Evolutionary conservation across 768 basidiomycete genomes (phyloP), one percentile per base, ranked within the genome.

Genomic region (Lyophyllum decastes): DNA sequence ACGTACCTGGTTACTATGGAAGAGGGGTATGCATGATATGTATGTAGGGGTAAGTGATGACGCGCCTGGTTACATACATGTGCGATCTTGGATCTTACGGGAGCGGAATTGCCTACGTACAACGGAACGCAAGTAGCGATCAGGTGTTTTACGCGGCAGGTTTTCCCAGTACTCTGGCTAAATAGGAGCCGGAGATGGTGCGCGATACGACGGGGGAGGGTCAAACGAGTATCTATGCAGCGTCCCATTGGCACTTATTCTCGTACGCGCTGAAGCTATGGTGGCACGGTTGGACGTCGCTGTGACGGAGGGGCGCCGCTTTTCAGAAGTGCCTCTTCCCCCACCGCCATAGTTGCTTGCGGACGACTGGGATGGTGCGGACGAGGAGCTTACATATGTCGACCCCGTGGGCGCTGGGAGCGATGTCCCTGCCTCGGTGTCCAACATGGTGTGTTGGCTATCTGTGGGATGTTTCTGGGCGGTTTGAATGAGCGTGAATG

Each of bases 401-500:
- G 35, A 3, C 14, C 2, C 9, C 14, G 35, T 38, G 35, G 11
- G 35, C 3, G 6, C 6, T 16, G 16, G 14, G n/a, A 41, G n/a
- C 17, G n/a, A 7, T n/a, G 17, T 11, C 14, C n/a, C 40, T 17
- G 27, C 1, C 7, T 41, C 24, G 2, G 55, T 41, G 1, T 47
- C 43, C 14, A 33, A 34, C 12, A 8, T 12, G 35, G 14, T 24
- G 38, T 16, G 49, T 44, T 7, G 41, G 38, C n/a, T 33, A 14
- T 8, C 16, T 6, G 19, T 21, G 55, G 19, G 21, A 12, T 7
- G 34, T 46, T 51, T 57, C 19, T 57, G 49, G 44, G 17, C 16
- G 30, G 49, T 14, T 17, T 57, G 55, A 44, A 51, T 34, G 43
- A 51, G 55, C n/a, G 49, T 57, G 19, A n/a, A 10, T 26, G 40